Conservation (phyloP, 2,329 filamentous ascomycete genomes). For the Aspergillus latus region DNA sequence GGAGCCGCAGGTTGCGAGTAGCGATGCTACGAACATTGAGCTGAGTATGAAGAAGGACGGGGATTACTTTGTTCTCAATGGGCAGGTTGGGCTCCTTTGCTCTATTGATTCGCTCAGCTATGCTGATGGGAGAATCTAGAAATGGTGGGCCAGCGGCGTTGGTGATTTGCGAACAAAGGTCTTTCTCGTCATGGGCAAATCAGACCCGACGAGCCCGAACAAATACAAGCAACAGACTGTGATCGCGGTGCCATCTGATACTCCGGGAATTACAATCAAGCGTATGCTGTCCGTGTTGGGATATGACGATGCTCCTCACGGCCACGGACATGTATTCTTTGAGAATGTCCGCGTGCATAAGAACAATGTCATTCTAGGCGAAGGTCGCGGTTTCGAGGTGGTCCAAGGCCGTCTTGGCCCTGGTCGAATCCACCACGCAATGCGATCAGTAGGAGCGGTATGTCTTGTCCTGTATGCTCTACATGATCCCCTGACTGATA, state of each 20-base stretch:
- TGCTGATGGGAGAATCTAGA: conserved; percentile 51
- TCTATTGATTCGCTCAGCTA: neutral
- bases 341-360: conserved; percentile 84
- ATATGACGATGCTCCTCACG: conserved; percentile 95
- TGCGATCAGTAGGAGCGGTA: conserved; percentile 81
- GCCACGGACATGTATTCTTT: conserved; percentile 90
- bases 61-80: conserved; percentile 87
- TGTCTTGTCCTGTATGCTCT: neutral
- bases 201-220: conserved; percentile 70
- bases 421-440: conserved; percentile 95
- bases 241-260: conserved; percentile 76
- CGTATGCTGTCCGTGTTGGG: conserved; percentile 93
- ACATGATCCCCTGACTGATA: neutral
- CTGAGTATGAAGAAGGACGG: conserved; percentile 79
- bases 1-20: conserved; percentile 82
- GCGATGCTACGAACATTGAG: conserved; percentile 90
- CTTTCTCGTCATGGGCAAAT: conserved; percentile 97
- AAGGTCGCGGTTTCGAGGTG: conserved; percentile 94
- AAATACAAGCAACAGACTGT: conserved; percentile 91
- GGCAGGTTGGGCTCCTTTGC: conserved; percentile 34
- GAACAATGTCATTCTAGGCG: conserved; percentile 82
- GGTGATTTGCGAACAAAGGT: conserved; percentile 89
- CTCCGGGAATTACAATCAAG: conserved; percentile 83
- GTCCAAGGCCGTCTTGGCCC: conserved; percentile 96
- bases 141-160: conserved; percentile 99